Base-by-base conservation (phyloP, 352 stramenopile species). In the Pythium vanterpoolii region DNA sequence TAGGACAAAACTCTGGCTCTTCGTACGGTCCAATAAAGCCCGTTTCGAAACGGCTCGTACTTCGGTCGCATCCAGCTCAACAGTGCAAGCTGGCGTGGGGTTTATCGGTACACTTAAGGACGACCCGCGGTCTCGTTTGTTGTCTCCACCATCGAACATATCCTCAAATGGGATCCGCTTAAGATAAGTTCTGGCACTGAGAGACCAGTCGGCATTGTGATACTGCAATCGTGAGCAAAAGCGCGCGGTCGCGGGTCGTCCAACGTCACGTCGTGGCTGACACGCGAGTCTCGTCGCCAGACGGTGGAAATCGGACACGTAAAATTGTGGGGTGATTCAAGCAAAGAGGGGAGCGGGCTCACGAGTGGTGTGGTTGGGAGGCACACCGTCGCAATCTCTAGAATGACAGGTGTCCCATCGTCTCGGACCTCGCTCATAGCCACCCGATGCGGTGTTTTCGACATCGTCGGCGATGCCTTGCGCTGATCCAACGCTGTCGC, bases 321-420 rank as follows among this genome's bases (percentile, higher is more conserved):
- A 73, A 61, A 43, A 27, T 75, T 4, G 27, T 62, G 42, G 66
- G 55, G 1, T 9, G 34, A 13, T 33, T 31, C 10, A 23, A 58
- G 13, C 18, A 40, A 47, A 23, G 9, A 31, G 28, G 53, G 24
- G 24, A 34, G 52, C 1, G 36, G 52, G 45, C 51, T 67, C 21
- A 49, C 21, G 36, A 42, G n/a, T 11, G 26, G 31, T 16, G 34
- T 33, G 0, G 38, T 42, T 0, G 45, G 13, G 1, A 64, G 38
- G 23, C 62, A 69, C 9, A 43, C 42, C 14, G 57, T 44, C 18
- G 58, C 57, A 16, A 71, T 60, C 42, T 71, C 64, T 9, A 71
- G 6, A 14, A 71, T 48, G 5, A 71, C 64, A 2, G 52, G 23
- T 0, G 43, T 61, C 11, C 64, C 64, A 9, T 66, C 53, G 8